Base-by-base conservation (phyloP, 768 basidiomycete species). In the Gyrodon lividus region DNA sequence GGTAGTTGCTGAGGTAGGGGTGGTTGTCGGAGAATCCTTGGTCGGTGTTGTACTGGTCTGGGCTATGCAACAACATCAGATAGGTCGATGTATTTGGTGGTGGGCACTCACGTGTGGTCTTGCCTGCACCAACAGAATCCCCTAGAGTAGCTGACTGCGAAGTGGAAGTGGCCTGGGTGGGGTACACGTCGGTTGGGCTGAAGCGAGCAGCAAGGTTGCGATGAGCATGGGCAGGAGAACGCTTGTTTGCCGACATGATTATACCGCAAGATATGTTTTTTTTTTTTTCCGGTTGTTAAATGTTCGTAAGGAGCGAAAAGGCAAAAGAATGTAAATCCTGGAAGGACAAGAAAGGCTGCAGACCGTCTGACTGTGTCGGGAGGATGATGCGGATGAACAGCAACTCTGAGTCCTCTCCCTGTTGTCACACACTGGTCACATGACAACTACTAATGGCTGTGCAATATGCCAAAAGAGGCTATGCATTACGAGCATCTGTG, bases 261-360 rank as follows among this genome's bases (percentile, higher is more conserved):
- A 17, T 10, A 17, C 24, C 13, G 24, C 20, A 16, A 33, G 14
- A n/a, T 6, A 52, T 50, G 33, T 31, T 24, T 33, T 38, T n/a
- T n/a, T n/a, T n/a, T n/a, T n/a, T n/a, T n/a, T n/a, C n/a, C n/a
- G n/a, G n/a, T n/a, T 6, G 26, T 9, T 43, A 43, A 17, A 2
- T 43, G 35, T 55, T 59, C 51, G 56, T 62, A 63, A 68, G 24
- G 64, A 70, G 48, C 39, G 67, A 50, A 48, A 3, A 13, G 20
- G 0, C 50, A 46, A 65, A 69, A 17, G 65, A 67, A 50, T 34
- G 67, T 26, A 55, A 8, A 40, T 17, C 35, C 35, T 37, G 8
- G 3, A 37, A 37, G 17, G 35, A 37, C 35, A 35, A 35, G 17
- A 16, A 34, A 34, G 3, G 33, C 33, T 5, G 35, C 35, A 19